Evolutionary conservation across 2,329 filamentous ascomycete genomes (phyloP), one percentile per base, ranked within the genome.

Genomic region (Monosporascus sp.): DNA sequence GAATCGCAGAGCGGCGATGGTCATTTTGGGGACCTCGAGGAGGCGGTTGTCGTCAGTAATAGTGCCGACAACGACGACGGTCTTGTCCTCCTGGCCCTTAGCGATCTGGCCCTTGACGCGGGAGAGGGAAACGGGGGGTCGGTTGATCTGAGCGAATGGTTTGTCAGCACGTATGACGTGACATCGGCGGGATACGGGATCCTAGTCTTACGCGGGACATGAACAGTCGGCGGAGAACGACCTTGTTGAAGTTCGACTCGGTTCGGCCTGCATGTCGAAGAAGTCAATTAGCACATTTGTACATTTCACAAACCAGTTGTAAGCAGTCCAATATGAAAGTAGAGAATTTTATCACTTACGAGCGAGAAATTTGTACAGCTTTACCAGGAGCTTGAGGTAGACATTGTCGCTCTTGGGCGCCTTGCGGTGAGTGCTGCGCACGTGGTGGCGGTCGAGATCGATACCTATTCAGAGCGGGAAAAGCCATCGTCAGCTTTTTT

Each of bases 361-460:
- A 72, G 90, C 87, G 75, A 96, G 80, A 85, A 96, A 96, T 82
- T 90, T 89, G 84, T 96, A 96, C 52, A 96, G 88, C 88, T 97
- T 97, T 78, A 97, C 92, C 75, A 97, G 82, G 74, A 97, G 85
- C 84, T 93, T 93, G 68, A 96, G 83, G 80, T 97, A 96, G 71
- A 93, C 90, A 84, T 97, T 96, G 82, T 96, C 89, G 81, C 89
- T 96, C 89, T 97, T 97, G 72, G 92, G 90, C 67, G 90, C 90
- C 84, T 89, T 90, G 77, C 91, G 90, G 83, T 96, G 91, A 64
- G 83, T 85, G 72, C 71, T 76, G 72, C 82, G 82, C 71, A 84
- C 81, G 75, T 88, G 84, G 77, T 87, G 83, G 67, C 77, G 77
- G 75, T 85, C 78, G 69, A 87, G 79, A 84, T 87, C 84, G 76